phyloP scores from a whole-genome alignment of 2,329 filamentous ascomycete genomes.

The Elsinoe fawcettii region DNA sequence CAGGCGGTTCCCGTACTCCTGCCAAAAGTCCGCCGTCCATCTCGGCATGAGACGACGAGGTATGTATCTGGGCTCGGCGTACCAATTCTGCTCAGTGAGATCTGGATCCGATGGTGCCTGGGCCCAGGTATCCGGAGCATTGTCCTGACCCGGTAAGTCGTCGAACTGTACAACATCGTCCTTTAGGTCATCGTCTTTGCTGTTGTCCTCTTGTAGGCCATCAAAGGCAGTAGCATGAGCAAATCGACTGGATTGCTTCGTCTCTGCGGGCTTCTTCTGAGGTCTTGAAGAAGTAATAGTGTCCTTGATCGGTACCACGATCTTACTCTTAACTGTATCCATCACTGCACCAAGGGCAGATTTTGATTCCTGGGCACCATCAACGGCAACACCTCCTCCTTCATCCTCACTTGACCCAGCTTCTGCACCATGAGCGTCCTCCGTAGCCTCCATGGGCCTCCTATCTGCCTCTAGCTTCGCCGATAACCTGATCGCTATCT shows the following conservation, averaged over 20 bases:
- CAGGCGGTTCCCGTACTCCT: conserved; percentile 50
- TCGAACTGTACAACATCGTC: conserved; percentile 16
- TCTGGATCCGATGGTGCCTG: conserved; percentile 2
- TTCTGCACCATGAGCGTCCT: conserved; percentile 19
- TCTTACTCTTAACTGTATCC: conserved; percentile 16
- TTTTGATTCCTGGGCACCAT: conserved; percentile 3
- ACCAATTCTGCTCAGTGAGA: neutral
- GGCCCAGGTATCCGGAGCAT: neutral
- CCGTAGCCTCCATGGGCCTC: conserved; percentile 10
- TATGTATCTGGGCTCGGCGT: neutral
- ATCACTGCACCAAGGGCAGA: neutral
- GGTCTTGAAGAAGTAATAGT: neutral
- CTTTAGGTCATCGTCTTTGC: conserved; percentile 9
- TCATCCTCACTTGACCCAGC: conserved; percentile 17
- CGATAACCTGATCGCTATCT: conserved; percentile 50
- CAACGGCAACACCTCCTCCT: conserved; percentile 19
- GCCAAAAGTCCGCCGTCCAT: conserved; percentile 49
- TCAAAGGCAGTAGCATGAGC: conserved; percentile 29
- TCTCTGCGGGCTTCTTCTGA: neutral
- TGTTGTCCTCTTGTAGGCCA: conserved; percentile 23
- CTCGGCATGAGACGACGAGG: conserved; percentile 37
- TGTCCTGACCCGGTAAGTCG: conserved; percentile 15
- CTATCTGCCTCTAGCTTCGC: conserved; percentile 42
- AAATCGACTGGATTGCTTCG: conserved; percentile 20
- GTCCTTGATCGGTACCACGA: conserved; percentile 5